Evolutionary conservation across 306 rosid species (phyloP).

Genomic region (Fragaria nilgerrensis): DNA sequence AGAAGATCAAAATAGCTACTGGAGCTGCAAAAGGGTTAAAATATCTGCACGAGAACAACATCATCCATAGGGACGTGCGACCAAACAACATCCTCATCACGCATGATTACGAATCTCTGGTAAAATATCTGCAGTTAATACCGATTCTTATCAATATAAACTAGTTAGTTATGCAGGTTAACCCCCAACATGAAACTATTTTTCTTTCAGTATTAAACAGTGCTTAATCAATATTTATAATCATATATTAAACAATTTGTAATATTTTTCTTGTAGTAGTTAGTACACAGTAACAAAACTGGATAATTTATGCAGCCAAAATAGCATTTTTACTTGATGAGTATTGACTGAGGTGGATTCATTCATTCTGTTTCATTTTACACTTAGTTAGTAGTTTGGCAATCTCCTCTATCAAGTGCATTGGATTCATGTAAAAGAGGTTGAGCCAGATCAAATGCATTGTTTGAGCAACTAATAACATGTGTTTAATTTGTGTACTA

Average conservation of each 20-base stretch:
- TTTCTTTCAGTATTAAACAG: not conserved
- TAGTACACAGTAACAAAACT: not conserved
- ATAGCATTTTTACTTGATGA: not conserved
- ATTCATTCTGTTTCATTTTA: too few species aligned
- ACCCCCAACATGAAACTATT: not conserved
- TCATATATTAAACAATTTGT: not conserved
- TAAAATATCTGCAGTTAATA: slow-evolving; percentile 24
- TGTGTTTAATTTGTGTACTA: slow-evolving; percentile 17
- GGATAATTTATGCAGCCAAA: not conserved
- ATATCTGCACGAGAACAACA: slow-evolving; percentile 66
- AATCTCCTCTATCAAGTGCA: too few species aligned
- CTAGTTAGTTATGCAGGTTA: not conserved
- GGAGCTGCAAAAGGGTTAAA: slow-evolving; percentile 77
- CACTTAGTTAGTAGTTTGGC: too few species aligned
- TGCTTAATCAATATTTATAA: not conserved
- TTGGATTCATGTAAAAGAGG: not conserved
- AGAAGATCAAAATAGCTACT: slow-evolving; percentile 64
- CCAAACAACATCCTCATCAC: slow-evolving; percentile 82
- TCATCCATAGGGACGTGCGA: slow-evolving; percentile 81
- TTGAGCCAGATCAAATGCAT: not conserved
- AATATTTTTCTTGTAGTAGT: not conserved
- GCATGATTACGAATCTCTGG: slow-evolving; percentile 73
- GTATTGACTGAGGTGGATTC: not conserved
- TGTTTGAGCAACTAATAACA: slow-evolving; percentile 20
- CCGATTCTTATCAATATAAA: not conserved